Evolutionary conservation across 495 filamentous ascomycete species (phyloP), one percentile per base, ranked within the genome.

Genomic region (Lasiosphaeriaceae sp.): DNA sequence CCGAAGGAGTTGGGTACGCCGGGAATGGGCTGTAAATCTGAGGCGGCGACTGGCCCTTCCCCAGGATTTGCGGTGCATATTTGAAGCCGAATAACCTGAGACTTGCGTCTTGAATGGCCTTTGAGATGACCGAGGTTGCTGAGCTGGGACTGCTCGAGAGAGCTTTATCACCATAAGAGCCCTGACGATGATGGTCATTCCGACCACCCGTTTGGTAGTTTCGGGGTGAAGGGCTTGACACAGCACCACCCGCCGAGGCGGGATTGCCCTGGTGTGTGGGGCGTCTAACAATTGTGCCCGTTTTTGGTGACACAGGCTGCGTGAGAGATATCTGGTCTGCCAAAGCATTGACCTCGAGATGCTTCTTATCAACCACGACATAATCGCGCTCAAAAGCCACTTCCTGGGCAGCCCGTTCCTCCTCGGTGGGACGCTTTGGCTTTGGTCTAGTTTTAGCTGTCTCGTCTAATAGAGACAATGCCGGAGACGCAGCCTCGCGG

Each of bases 341-440:
- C 66, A 98, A 90, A 3, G 94, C 93, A 73, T 98, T 97, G 24
- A 97, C 93, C 69, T 97, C 90, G 3, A 97, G 92, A 8, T 87
- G 86, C 50, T 86, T 86, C 75, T 97, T 97, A 71, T 98, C 95
- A 19, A 98, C 90, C 17, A 98, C 73, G 34, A 98, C 93, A 61
- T 97, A 98, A 62, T 97, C 94, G 60, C 92, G 80, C 66, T 95
- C 91, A 66, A 95, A 89, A 1, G 89, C 90, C 5, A 94, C 83
- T 54, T 95, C 92, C 61, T 96, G 90, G 11, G 88, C 91, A 20
- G 89, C 89, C 55, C 80, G 82, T 60, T 93, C 90, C 29, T 81
- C 87, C 47, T 90, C 84, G 41, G 74, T 75, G 3, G 73, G 46
- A 19, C 70, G 71, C 49, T 67, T 70, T 14, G 73, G 67, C 31